Percentiles rank a stretch among this genome's conserved stretches.
phyloP scores from a whole-genome alignment of 176 grass and related monocot genomes.

The Oryza glumipatula region DNA sequence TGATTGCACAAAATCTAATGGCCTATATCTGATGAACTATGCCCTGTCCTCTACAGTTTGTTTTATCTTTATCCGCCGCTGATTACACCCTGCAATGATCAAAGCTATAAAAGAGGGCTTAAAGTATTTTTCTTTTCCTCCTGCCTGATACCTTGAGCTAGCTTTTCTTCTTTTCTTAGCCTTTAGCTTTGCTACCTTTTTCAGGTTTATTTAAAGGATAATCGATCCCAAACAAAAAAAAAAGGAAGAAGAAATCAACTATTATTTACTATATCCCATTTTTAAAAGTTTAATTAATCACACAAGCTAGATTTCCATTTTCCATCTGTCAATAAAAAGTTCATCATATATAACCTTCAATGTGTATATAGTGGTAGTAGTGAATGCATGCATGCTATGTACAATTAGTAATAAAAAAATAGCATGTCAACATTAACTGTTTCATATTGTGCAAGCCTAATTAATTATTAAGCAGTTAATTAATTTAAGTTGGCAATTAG shows the following conservation, averaged over 20 bases:
- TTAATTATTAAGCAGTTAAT: background rate
- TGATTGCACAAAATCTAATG: conserved; percentile 42
- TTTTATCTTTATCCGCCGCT: conserved; percentile 40
- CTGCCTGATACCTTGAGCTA: conserved; percentile 41
- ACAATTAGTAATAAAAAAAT: too few species aligned
- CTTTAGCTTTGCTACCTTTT: conserved; percentile 51
- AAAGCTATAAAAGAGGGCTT: conserved; percentile 52
- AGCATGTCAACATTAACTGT: too few species aligned
- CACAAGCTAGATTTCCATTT: background rate
- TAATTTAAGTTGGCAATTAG: background rate
- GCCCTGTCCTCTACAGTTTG: conserved; percentile 42
- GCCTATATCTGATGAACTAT: conserved; percentile 40
- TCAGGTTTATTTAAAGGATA: conserved; percentile 30
- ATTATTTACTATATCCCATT: background rate
- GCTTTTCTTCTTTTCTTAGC: conserved; percentile 59
- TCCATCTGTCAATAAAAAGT: background rate
- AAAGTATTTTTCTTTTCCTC: conserved; percentile 52
- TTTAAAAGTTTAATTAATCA: too few species aligned
- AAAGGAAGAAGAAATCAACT: background rate
- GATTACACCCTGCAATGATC: conserved; percentile 60
- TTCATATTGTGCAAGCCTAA: background rate
- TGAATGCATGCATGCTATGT: too few species aligned
- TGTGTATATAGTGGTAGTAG: too few species aligned
- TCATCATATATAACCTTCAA: background rate
- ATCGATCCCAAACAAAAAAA: background rate